phyloP scores from a whole-genome alignment of 768 basidiomycete species.

The Agaricus blazei region DNA sequence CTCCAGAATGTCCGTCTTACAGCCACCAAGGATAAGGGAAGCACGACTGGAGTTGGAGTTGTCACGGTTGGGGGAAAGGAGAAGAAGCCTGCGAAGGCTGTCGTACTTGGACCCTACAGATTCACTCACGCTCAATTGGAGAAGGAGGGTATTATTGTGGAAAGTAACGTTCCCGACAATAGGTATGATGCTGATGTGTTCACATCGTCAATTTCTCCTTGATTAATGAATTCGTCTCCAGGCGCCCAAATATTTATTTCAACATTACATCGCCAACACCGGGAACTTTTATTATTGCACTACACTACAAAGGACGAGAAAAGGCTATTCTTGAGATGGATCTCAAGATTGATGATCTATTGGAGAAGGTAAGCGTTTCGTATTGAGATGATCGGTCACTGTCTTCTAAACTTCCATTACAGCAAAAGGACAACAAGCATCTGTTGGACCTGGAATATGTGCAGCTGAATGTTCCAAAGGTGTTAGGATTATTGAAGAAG shows the following conservation, averaged over 20 bases:
- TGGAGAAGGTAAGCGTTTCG: constrained; percentile 76
- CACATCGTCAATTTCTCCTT: not conserved
- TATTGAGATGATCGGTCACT: not conserved
- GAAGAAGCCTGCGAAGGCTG: constrained; percentile 83
- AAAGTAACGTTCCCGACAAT: constrained; percentile 98
- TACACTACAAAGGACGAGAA: constrained; percentile 98
- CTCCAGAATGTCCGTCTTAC: constrained; percentile 95
- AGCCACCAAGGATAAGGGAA: constrained; percentile 83
- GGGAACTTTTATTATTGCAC: constrained; percentile 96
- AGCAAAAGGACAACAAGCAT: constrained; percentile 99
- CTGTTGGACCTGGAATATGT: constrained; percentile 96
- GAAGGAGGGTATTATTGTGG: constrained; percentile 98
- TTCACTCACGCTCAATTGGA: constrained; percentile 98
- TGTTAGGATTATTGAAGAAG: constrained; percentile 87
- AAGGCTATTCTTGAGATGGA: constrained; percentile 99
- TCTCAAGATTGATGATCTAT: constrained; percentile 94
- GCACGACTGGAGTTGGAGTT: constrained; percentile 86
- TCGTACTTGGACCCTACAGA: constrained; percentile 90
- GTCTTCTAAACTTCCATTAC: constrained; percentile 12
- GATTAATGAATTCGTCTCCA: constrained; percentile 25
- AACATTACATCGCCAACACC: constrained; percentile 97
- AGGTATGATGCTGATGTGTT: constrained; percentile 70
- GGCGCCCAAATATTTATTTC: constrained; percentile 98
- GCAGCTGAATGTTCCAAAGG: constrained; percentile 94
- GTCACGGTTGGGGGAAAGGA: constrained; percentile 96